Percentiles rank a stretch among this genome's conserved stretches.
These are phyloP conservation scores for Cordia subcordata DNA, from an alignment of 257 asterid genomes.

Conservation along the genomic window DNA sequence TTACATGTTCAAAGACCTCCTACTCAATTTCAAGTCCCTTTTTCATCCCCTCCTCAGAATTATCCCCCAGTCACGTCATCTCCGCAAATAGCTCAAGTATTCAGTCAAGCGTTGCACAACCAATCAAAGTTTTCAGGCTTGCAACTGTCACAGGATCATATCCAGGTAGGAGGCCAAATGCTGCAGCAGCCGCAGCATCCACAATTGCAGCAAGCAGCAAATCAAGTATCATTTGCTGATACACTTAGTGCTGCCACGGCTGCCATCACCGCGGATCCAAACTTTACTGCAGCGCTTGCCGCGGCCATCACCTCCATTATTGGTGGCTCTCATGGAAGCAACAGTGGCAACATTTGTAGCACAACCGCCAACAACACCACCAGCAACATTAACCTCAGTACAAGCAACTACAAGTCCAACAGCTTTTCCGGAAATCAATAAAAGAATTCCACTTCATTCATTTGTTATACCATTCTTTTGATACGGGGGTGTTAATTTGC, in stretches of 20 bases:
- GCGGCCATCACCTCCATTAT: constrained; percentile 83
- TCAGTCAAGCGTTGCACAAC: constrained; percentile 48
- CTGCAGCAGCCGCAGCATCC: constrained; percentile 10
- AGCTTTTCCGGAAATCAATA: constrained; percentile 40
- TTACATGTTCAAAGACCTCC: constrained; percentile 42
- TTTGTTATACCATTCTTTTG: constrained; percentile 15
- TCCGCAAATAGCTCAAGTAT: constrained; percentile 38
- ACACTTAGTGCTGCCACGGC: constrained; percentile 77
- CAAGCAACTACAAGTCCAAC: constrained; percentile 22
- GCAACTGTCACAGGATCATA: constrained; percentile 32
- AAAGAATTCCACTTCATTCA: not conserved
- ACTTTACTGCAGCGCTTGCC: constrained; percentile 83
- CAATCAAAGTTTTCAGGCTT: constrained; percentile 74
- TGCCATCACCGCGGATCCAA: constrained; percentile 80
- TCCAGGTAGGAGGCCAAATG: constrained; percentile 3
- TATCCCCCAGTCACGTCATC: too few species aligned
- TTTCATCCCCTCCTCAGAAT: constrained; percentile 25
- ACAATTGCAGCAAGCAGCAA: constrained; percentile 6
- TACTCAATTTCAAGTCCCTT: constrained; percentile 50
- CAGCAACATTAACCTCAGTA: constrained; percentile 29
- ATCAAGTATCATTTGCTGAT: constrained; percentile 41
- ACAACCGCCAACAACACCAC: constrained; percentile 16
- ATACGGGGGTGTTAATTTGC: not conserved
- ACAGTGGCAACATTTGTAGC: constrained; percentile 6
- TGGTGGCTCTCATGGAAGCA: constrained; percentile 46